Evolutionary conservation across 139 green algal species (phyloP).

Genomic region (Micractinium conductrix): DNA sequence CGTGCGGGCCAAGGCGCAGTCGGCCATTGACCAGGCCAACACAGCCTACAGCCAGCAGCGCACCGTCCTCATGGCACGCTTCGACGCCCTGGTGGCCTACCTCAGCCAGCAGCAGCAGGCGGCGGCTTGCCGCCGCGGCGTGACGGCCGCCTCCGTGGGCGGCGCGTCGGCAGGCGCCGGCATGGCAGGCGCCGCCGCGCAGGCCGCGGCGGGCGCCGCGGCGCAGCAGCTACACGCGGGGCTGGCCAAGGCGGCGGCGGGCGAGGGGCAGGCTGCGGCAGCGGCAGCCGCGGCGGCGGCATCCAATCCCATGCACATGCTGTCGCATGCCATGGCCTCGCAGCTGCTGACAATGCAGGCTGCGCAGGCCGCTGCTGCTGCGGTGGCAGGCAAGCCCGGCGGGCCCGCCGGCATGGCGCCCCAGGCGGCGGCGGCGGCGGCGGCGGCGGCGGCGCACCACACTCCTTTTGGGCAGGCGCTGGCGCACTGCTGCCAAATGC

Average conservation of each 20-base stretch:
- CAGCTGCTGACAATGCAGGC: slow-evolving; percentile 45
- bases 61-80: slow-evolving; percentile 58
- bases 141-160: not conserved
- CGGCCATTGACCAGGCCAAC: slow-evolving; percentile 85
- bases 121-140: slow-evolving; percentile 13
- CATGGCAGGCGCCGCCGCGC: slow-evolving; percentile 12
- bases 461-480: not conserved
- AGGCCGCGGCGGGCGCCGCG: not conserved
- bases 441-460: not conserved
- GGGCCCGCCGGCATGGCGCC: not conserved
- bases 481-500: not conserved
- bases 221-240: slow-evolving; percentile 22
- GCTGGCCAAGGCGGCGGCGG: slow-evolving; percentile 5
- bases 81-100: slow-evolving; percentile 77
- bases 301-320: slow-evolving; percentile 44
- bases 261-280: slow-evolving; percentile 5
- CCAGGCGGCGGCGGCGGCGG: not conserved
- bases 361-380: slow-evolving; percentile 16
- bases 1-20: slow-evolving; percentile 78
- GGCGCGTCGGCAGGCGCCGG: not conserved
- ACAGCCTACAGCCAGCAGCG: slow-evolving; percentile 72
- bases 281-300: not conserved
- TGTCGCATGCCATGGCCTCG: slow-evolving; percentile 47
- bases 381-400: slow-evolving; percentile 1
- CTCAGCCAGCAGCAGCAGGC: slow-evolving; percentile 55